Evolutionary conservation across 768 basidiomycete genomes (phyloP), one percentile per base, ranked within the genome.

Genomic region (Suillus brevipes): DNA sequence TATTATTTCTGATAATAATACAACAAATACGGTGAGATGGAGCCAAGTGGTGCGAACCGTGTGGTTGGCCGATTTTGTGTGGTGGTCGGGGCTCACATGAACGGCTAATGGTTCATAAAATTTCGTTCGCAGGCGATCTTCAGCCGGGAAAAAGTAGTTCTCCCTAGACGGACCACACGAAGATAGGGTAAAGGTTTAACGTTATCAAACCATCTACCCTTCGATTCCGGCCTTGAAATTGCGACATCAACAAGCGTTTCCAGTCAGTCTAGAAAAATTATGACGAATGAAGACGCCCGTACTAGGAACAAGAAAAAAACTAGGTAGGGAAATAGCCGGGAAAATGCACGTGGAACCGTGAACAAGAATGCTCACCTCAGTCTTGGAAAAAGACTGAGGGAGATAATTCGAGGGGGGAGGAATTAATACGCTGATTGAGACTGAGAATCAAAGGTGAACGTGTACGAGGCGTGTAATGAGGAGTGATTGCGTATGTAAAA

Each of bases 31-130:
- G 16, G 9, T 42, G 38, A 42, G 16, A 42, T 42, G 38, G 16
- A 28, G 23, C 16, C 23, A 58, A 58, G 23, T 42, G 25, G 12
- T 58, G 25, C 38, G 16, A 5, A 58, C 37, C 25, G 16, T 40
- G 16, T 20, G 53, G 12, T 36, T 13, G 31, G 3, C 53, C 31
- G 13, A 31, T 34, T 10, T 36, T n/a, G 12, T 31, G 50, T 37
- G 10, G 53, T 6, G 31, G 31, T 55, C 31, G 18, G 20, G 20
- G 12, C 36, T 36, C 31, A n/a, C 12, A 55, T 55, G 31, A 36
- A 55, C 20, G 31, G 31, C 53, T 55, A 55, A 55, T 55, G 53
- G 34, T 55, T 55, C 34, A 55, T n/a, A n/a, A 55, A 55, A n/a
- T 20, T 16, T 34, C 6, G 6, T 28, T 25, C 38, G 16, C 16